Evolutionary conservation across 768 basidiomycete genomes (phyloP), one percentile per base, ranked within the genome.

Genomic region (Auriscalpium orientale): DNA sequence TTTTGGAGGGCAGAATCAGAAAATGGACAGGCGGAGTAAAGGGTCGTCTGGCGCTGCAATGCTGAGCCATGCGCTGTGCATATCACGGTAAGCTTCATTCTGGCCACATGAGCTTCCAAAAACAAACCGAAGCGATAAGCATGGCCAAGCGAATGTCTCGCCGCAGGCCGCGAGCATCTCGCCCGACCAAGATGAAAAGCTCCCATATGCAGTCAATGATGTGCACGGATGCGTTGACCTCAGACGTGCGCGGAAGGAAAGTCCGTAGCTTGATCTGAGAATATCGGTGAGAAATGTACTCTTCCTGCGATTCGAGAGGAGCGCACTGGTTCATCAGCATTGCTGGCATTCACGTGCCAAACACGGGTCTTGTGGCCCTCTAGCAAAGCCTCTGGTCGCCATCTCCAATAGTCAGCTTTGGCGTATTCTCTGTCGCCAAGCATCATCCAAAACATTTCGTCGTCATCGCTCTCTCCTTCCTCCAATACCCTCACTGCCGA

Each of bases 371-470:
- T 68, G 63, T 16, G 44, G 8, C 66, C 64, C 44, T 65, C 54
- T 5, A 28, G 28, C 28, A 28, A 28, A n/a, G 72, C 67, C 16
- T 62, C 66, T 22, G 69, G 68, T 62, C 85, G 78, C 87, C 89
- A 93, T 64, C 68, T 79, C 91, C 91, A 93, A 67, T 91, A 86
- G 61, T 91, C 82, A 1, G 91, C 91, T 45, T 79, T 83, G 3
- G 89, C 89, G 65, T 84, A 91, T 2, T 79, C 78, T 2, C 82
- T 77, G 21, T 88, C 81, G n/a, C 90, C 90, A 3, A 92, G 74
- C 38, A 88, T 79, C 81, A 89, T 84, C 87, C 91, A 91, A 65
- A 93, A 91, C 79, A 91, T 83, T 57, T 90, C 87, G 53, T 90
- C 85, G 15, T 76, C 73, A 43, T 85, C 84, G 52, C 76, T 77